phyloP scores from a whole-genome alignment of 2,329 filamentous ascomycete genomes.

The Pseudogymnoascus sp. region DNA sequence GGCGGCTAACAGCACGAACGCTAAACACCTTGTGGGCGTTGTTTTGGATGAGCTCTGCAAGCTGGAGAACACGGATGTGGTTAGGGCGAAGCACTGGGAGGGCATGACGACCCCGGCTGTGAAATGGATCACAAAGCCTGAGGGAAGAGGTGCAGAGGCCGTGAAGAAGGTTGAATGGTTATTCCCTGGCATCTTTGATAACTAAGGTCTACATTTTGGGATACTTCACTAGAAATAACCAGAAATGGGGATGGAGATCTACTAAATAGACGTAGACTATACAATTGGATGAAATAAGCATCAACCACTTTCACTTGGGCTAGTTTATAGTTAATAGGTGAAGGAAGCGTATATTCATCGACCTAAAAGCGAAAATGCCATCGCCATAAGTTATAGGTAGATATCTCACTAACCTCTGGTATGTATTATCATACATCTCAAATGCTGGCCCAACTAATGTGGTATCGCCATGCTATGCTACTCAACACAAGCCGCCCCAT shows the following conservation, averaged over 20 bases:
- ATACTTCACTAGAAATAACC: not conserved
- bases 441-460: not conserved
- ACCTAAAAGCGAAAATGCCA: not conserved
- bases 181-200: conserved; percentile 55
- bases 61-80: conserved; percentile 64
- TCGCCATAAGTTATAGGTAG: not conserved
- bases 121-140: conserved; percentile 70
- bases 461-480: conserved; percentile 2
- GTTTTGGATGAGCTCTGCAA: conserved; percentile 79
- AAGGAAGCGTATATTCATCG: not conserved
- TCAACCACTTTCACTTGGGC: not conserved
- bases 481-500: not conserved
- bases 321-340: not conserved
- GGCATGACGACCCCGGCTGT: conserved; percentile 70
- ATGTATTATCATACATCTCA: conserved; percentile 6
- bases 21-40: conserved; percentile 71
- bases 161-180: conserved; percentile 75
- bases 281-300: not conserved
- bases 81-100: conserved; percentile 72
- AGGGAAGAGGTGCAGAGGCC: conserved; percentile 63
- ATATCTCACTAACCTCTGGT: not conserved
- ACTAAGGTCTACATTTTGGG: conserved; percentile 2
- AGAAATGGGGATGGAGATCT: not conserved
- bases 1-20: conserved; percentile 85
- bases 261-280: not conserved